Base-by-base conservation (phyloP, 257 asterid species). In the Coffea canephora region DNA sequence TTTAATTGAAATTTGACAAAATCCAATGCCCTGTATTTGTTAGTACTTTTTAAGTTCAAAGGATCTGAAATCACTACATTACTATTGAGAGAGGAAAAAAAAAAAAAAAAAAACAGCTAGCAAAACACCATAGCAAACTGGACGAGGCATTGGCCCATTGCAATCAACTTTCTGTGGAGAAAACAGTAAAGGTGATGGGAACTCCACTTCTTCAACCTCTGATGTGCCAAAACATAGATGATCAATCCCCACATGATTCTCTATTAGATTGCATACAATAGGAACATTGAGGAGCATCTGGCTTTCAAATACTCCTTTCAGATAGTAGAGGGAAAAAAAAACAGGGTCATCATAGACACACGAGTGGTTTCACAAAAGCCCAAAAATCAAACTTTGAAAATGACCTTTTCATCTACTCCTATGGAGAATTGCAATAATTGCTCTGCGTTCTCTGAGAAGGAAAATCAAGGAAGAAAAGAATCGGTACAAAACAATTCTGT, bases 311-410 rank as follows among this genome's bases (percentile, higher is more conserved):
- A 34, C 46, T 5, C 2, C 21, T 23, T 31, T 14, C 62, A 1
- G 5, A 0, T 13, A 36, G 10, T 11, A 46, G 36, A 14, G 36
- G 6, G 36, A 67, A 66, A 6, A 16, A 13, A 46, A 2, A n/a
- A 8, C 12, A 23, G 13, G 25, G 46, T 5, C 12, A 43, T 5
- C 12, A 43, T 8, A 62, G 19, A 9, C 71, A 23, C 79, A 43
- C 71, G 71, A 75, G 79, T 43, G 18, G 79, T 43, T 75, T 75
- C 61, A 25, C 41, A 61, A 61, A 75, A 50, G 18, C 23, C 45
- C 25, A 36, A n/a, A 72, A 72, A 72, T 72, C 61, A 75, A 75
- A 62, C 62, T 27, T 61, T 75, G 78, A 41, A 75, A 57, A 41
- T 59, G 78, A 75, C 69, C 5, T 39, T 31, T 61, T 39, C 65